Percentiles rank a stretch among this genome's conserved stretches.
These are phyloP conservation scores for Diatrype stigma DNA, from an alignment of 2,329 filamentous ascomycete species.

Conservation along the genomic window DNA sequence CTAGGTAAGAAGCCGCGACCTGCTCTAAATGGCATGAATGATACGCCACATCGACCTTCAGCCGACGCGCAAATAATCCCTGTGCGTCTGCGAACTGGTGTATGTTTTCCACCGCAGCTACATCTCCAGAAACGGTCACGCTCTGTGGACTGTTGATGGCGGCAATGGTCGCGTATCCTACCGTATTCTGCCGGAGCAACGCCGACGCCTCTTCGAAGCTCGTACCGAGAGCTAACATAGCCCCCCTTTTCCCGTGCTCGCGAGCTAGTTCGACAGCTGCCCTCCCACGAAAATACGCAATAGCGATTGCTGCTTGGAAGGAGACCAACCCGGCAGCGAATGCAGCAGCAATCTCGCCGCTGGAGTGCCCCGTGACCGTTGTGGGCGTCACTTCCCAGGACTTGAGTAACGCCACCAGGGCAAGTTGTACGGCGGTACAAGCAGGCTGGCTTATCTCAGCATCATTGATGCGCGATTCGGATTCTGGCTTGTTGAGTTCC, in stretches of 20 bases:
- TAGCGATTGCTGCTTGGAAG: constrained; percentile 18
- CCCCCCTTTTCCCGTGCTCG: constrained; percentile 9
- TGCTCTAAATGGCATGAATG: constrained; percentile 32
- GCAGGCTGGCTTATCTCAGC: constrained; percentile 29
- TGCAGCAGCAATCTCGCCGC: constrained; percentile 32
- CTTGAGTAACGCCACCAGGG: constrained; percentile 27
- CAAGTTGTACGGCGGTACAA: constrained; percentile 36
- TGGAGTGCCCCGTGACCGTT: constrained; percentile 28
- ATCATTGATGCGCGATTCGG: constrained; percentile 19
- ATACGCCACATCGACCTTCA: constrained; percentile 32
- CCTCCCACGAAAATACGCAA: constrained; percentile 24
- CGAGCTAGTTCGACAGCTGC: constrained; percentile 4
- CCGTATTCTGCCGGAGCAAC: constrained; percentile 1
- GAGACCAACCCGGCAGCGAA: constrained; percentile 24
- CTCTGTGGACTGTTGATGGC: constrained; percentile 18
- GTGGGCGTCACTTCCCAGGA: constrained; percentile 22
- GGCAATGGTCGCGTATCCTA: constrained; percentile 8
- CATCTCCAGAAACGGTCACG: constrained; percentile 28
- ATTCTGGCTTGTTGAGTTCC: constrained; percentile 18
- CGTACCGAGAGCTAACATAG: constrained; percentile 20
- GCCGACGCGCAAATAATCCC: constrained; percentile 25
- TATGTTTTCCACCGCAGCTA: constrained; percentile 18
- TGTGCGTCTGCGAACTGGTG: constrained; percentile 5
- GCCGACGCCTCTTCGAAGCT: constrained; percentile 2
- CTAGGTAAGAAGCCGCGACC: constrained; percentile 19